A percentile compares a stretch with the other conserved stretches of the same genome.
Conservation (phyloP, 1,284 basidiomycete genomes). For the Rhodotorula sp. region DNA sequence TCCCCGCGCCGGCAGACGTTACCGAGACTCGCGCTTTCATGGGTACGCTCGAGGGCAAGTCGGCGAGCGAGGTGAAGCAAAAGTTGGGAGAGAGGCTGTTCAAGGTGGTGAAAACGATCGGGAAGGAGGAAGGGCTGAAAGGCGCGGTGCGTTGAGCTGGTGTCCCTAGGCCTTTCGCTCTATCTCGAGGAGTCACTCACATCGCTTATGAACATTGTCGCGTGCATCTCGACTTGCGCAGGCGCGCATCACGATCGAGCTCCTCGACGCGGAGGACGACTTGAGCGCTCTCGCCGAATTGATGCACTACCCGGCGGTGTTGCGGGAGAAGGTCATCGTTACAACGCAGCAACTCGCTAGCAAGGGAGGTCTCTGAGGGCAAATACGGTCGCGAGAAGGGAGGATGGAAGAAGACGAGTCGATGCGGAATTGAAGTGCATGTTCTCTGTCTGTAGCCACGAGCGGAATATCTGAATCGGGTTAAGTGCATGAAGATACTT, state of each 20-base stretch:
- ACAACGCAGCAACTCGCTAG: background rate
- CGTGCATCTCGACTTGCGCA: slow-evolving; percentile 43
- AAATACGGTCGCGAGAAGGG: too few species aligned
- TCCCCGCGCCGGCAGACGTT: slow-evolving; percentile 17
- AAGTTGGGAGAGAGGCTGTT: slow-evolving; percentile 73
- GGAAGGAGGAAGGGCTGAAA: slow-evolving; percentile 75
- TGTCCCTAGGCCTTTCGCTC: background rate
- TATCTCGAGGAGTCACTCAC: background rate
- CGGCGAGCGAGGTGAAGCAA: slow-evolving; percentile 68
- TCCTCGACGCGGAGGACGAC: slow-evolving; percentile 74
- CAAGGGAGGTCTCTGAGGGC: background rate
- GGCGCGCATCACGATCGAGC: slow-evolving; percentile 75
- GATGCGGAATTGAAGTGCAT: too few species aligned
- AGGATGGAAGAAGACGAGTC: too few species aligned
- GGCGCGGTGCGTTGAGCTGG: slow-evolving; percentile 60
- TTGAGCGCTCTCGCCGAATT: slow-evolving; percentile 75
- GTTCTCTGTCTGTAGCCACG: too few species aligned
- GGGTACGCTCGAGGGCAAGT: slow-evolving; percentile 64
- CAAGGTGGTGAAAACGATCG: slow-evolving; percentile 70
- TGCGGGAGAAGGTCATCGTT: slow-evolving; percentile 59
- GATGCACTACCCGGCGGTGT: slow-evolving; percentile 67
- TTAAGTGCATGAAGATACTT: too few species aligned
- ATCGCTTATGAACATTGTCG: too few species aligned
- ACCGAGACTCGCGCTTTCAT: slow-evolving; percentile 71
- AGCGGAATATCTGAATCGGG: too few species aligned